These are phyloP conservation scores for Populus deltoides DNA, from an alignment of 345 rosid genomes.

Conservation along the genomic window DNA sequence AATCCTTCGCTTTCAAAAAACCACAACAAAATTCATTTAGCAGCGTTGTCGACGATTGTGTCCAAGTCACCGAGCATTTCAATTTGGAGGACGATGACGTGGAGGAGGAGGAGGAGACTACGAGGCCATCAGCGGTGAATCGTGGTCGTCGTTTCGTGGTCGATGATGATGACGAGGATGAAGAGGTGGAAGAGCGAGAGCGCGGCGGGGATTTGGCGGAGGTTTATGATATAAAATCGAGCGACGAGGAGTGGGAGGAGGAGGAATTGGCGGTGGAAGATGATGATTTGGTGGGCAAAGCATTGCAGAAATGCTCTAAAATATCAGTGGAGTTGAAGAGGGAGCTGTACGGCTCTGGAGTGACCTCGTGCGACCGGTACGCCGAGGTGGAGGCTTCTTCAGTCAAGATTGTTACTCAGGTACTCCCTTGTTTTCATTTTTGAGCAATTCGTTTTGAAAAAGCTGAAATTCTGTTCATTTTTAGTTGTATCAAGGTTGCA, in stretches of 20 bases:
- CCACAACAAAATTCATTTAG: background rate
- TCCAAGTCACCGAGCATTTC: slow-evolving; percentile 33
- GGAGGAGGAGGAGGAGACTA: slow-evolving; percentile 18
- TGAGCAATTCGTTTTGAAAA: background rate
- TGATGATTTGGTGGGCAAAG: slow-evolving; percentile 82
- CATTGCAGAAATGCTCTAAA: slow-evolving; percentile 80
- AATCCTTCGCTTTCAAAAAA: slow-evolving; percentile 63
- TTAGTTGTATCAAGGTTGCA: background rate
- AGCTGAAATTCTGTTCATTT: background rate
- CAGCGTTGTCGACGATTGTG: slow-evolving; percentile 43
- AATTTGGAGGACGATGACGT: slow-evolving; percentile 27
- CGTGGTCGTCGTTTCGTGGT: slow-evolving; percentile 72
- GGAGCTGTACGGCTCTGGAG: slow-evolving; percentile 75
- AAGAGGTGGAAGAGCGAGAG: slow-evolving; percentile 26
- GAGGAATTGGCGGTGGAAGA: slow-evolving; percentile 19
- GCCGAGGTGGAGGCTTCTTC: slow-evolving; percentile 84
- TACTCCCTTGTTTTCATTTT: slow-evolving; percentile 11
- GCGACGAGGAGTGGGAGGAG: slow-evolving; percentile 40
- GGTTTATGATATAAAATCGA: slow-evolving; percentile 26
- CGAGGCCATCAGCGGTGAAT: slow-evolving; percentile 9
- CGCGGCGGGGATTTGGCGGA: slow-evolving; percentile 38
- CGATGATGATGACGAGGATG: slow-evolving; percentile 63
- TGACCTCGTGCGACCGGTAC: slow-evolving; percentile 61
- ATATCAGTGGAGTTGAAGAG: slow-evolving; percentile 71
- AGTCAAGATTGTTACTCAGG: slow-evolving; percentile 85